Base-by-base conservation (phyloP, 148 eudicot genomes). In the Silene uniflora region DNA sequence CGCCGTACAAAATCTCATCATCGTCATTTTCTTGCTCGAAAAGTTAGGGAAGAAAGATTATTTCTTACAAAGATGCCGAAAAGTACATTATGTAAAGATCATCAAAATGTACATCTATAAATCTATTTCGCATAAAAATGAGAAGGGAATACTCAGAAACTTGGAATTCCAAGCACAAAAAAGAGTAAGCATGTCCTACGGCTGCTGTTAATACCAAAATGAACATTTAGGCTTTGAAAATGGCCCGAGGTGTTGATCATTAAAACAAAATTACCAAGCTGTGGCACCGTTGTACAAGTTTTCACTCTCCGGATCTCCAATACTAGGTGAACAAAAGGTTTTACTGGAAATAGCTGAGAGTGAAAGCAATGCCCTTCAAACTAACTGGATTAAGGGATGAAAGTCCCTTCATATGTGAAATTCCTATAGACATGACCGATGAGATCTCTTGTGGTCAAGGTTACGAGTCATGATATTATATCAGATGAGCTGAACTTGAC, bases 361-460 rank as follows among this genome's bases (percentile, higher is more conserved):
- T 8, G 32, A 62, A 62, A 49, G 55, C 16, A 12, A 0, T 49
- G 55, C 4, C 7, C 55, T 49, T 49, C 55, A 14, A 14, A 14
- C 13, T 62, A 64, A 12, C 39, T 75, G 59, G 62, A 71, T 24
- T 27, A 61, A 75, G 78, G 75, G 66, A 23, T 70, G 64, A 69
- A 44, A 65, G 55, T 64, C 72, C 62, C 76, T 64, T 35, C 67
- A 70, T 4, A 42, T 32, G 56, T 54, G 6, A 55, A 71, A 22
- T 52, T 56, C 35, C 55, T 77, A 60, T 67, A 47, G 52, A 18
- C 19, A 71, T 14, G 22, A 46, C 47, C 19, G 7, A 42, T 24
- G 16, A 60, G 42, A 18, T 78, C 56, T 44, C 69, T 29, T 73
- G 52, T 61, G 73, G 75, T 73, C 58, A 56, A 11, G 32, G 62